These are phyloP conservation scores for Kodamaea fungicola DNA, from an alignment of 1,139 yeast genomes.

Conservation along the genomic window DNA sequence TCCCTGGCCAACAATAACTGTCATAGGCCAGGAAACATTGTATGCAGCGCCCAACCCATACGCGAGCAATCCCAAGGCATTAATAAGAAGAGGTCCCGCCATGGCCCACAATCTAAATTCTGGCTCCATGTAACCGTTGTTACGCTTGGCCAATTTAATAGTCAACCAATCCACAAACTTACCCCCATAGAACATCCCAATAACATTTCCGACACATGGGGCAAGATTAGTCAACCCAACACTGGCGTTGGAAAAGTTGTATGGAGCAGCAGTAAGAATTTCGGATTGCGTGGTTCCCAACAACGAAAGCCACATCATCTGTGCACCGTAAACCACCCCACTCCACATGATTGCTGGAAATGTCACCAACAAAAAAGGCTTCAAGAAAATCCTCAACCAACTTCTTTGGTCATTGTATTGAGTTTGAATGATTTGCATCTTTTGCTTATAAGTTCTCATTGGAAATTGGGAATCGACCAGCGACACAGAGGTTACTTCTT, in stretches of 20 bases:
- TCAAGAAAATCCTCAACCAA: constrained; percentile 33
- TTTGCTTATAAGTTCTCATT: constrained; percentile 31
- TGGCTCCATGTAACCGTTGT: constrained; percentile 73
- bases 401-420: constrained; percentile 39
- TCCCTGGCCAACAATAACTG: constrained; percentile 50
- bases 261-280: constrained; percentile 34
- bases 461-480: constrained; percentile 3
- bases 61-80: constrained; percentile 19
- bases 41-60: constrained; percentile 33
- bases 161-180: constrained; percentile 41
- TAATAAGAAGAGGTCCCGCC: constrained; percentile 24
- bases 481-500: constrained; percentile 1
- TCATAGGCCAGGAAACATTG: constrained; percentile 46
- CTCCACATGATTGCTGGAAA: constrained; percentile 63
- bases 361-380: constrained; percentile 42
- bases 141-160: constrained; percentile 53
- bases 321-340: constrained; percentile 61
- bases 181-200: constrained; percentile 59
- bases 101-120: constrained; percentile 68
- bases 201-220: constrained; percentile 35
- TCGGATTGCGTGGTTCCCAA: constrained; percentile 44
- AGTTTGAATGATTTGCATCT: constrained; percentile 31
- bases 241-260: constrained; percentile 29
- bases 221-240: constrained; percentile 44
- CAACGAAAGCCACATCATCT: constrained; percentile 53